Conservation (phyloP, 257 asterid genomes). For the Ocimum tenuiflorum region DNA sequence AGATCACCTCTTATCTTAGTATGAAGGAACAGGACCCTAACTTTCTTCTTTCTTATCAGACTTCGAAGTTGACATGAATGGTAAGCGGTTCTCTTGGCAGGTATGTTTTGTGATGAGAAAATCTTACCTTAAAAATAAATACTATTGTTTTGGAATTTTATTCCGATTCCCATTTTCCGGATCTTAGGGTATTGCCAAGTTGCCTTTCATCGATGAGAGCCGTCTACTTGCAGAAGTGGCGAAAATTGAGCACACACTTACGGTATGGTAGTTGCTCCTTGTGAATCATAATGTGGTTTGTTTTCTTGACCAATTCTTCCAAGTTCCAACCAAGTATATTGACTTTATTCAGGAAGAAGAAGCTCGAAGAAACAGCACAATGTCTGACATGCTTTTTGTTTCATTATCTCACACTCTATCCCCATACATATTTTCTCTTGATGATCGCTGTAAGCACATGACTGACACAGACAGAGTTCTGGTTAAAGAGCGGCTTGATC, state of each 20-base stretch:
- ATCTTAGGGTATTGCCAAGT: constrained; percentile 83
- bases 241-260: constrained; percentile 80
- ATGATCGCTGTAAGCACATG: constrained; percentile 80
- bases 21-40: background rate
- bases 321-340: constrained; percentile 3
- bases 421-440: constrained; percentile 84
- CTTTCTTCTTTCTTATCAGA: constrained; percentile 38
- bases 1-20: background rate
- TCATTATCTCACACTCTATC: constrained; percentile 80
- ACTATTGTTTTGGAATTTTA: background rate
- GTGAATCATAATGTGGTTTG: constrained; percentile 1
- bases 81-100: constrained; percentile 95
- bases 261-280: constrained; percentile 38
- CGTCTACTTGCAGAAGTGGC: constrained; percentile 90
- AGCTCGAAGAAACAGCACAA: constrained; percentile 74
- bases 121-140: background rate
- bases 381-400: constrained; percentile 83
- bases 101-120: constrained; percentile 13
- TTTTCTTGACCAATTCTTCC: constrained; percentile 1
- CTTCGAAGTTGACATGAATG: constrained; percentile 95
- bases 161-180: constrained; percentile 13
- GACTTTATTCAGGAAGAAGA: constrained; percentile 70
- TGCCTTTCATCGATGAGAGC: constrained; percentile 87
- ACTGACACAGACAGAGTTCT: constrained; percentile 41
- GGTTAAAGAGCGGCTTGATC: constrained; percentile 69